Evolutionary conservation across 805 yeast genomes (phyloP).

Genomic region (Candida sphagnicola): DNA sequence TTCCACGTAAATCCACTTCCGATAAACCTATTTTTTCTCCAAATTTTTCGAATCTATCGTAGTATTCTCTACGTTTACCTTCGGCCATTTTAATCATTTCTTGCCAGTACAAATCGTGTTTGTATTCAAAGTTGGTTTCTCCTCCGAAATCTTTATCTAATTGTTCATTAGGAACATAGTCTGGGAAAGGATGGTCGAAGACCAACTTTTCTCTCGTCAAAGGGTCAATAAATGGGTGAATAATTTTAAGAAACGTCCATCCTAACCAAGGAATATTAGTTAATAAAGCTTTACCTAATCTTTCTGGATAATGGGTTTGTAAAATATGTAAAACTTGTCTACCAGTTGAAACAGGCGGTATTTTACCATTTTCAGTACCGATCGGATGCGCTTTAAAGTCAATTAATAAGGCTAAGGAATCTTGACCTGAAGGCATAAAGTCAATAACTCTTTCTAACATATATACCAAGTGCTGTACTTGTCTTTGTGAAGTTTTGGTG

Average conservation of each 20-base stretch:
- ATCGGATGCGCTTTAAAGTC: conserved; percentile 83
- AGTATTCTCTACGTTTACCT: conserved; percentile 56
- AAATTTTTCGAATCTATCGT: conserved; percentile 63
- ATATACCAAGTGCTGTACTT: conserved; percentile 93
- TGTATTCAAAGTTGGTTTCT: conserved; percentile 73
- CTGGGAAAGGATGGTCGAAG: conserved; percentile 81
- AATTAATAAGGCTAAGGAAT: conserved; percentile 82
- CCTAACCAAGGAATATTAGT: conserved; percentile 94
- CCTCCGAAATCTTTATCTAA: conserved; percentile 88
- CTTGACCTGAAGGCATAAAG: conserved; percentile 96
- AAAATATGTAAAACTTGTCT: conserved; percentile 88
- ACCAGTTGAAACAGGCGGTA: conserved; percentile 87
- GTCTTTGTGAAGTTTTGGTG: conserved; percentile 84
- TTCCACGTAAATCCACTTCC: conserved; percentile 71
- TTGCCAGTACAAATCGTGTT: conserved; percentile 79
- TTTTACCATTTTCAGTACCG: conserved; percentile 56
- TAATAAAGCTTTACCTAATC: conserved; percentile 87
- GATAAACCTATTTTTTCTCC: conserved; percentile 73
- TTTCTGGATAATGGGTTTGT: conserved; percentile 96
- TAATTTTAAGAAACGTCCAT: conserved; percentile 85
- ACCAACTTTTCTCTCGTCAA: conserved; percentile 90
- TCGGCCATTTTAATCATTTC: conserved; percentile 58
- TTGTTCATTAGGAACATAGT: conserved; percentile 78
- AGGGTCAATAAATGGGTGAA: conserved; percentile 96
- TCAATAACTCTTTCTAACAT: conserved; percentile 91